Evolutionary conservation across 1,284 basidiomycete genomes (phyloP).

Genomic region (Polyporus tsugae): DNA sequence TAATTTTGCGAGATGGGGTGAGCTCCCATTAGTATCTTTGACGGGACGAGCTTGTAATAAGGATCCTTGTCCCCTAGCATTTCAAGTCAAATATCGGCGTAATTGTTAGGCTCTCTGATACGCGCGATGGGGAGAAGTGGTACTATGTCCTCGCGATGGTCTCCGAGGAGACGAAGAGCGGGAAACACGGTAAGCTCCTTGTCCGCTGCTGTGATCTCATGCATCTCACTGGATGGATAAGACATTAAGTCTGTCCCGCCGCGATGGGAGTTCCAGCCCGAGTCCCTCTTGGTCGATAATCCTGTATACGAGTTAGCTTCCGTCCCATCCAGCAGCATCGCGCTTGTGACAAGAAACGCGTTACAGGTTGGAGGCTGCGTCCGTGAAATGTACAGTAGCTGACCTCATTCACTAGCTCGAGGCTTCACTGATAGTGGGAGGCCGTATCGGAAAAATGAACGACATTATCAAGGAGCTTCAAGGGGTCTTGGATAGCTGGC

Average conservation of each 20-base stretch:
- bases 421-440: conserved; percentile 68
- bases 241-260: conserved; percentile 73
- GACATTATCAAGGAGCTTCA: conserved; percentile 60
- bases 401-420: conserved; percentile 63
- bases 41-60: neutral
- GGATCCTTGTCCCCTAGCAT: conserved; percentile 60
- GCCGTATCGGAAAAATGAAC: conserved; percentile 70
- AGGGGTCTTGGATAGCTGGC: conserved; percentile 64
- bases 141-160: conserved; percentile 82
- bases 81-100: conserved; percentile 82
- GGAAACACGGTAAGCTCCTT: conserved; percentile 56
- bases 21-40: conserved; percentile 36
- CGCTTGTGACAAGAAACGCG: conserved; percentile 73
- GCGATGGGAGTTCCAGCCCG: conserved; percentile 72
- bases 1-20: conserved; percentile 87
- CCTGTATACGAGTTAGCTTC: conserved; percentile 76
- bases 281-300: conserved; percentile 55
- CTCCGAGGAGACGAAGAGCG: conserved; percentile 64
- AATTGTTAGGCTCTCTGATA: conserved; percentile 68
- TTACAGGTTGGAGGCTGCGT: conserved; percentile 66
- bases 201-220: neutral
- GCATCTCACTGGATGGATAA: conserved; percentile 51
- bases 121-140: conserved; percentile 61
- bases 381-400: neutral
- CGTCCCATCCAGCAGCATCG: conserved; percentile 81